Base-by-base conservation (phyloP, 768 basidiomycete genomes). In the Trichaptum fuscoviolaceum region DNA sequence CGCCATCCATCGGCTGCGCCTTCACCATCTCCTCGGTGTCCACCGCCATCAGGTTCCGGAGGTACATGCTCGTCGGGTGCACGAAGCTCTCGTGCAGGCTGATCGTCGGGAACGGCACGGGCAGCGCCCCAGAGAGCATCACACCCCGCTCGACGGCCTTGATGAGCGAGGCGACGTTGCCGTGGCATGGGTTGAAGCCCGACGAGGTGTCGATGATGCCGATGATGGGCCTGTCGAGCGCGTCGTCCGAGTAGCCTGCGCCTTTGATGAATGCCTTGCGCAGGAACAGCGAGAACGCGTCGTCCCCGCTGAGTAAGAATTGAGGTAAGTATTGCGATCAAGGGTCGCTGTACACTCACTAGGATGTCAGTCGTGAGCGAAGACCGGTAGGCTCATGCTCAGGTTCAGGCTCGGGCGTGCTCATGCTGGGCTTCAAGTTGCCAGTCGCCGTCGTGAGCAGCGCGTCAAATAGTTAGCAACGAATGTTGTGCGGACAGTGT, bases 241-340 rank as follows among this genome's bases (percentile, higher is more conserved):
- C 73, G 63, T 74, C 73, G 64, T 73, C 72, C 17, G 71, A 68
- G 67, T 71, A 73, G 10, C 73, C 73, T 18, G 73, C 73, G 23
- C 73, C 73, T 62, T 74, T 74, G 66, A 74, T 74, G 66, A 74
- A 74, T 12, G 73, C 73, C 58, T 74, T 74, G 20, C 73, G 67
- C 30, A 74, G 67, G 67, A 74, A 74, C 30, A 73, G 62, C 8
- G 73, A 69, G 65, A 74, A 74, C 6, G 70, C 73, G 9, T 69
- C 67, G 65, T 74, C 73, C 58, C 73, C 73, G 59, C 63, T 63
- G 20, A n/a, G 7, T 24, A 35, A 7, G 24, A 34, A 5, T 30
- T 20, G 18, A 52, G 17, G n/a, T n/a, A n/a, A n/a, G n/a, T 0
- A 63, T 63, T 18, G 27, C 17, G 36, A 7, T 42, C 24, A 9